phyloP scores from a whole-genome alignment of 2,329 filamentous ascomycete genomes.

The Stagonosporopsis rhizophila region DNA sequence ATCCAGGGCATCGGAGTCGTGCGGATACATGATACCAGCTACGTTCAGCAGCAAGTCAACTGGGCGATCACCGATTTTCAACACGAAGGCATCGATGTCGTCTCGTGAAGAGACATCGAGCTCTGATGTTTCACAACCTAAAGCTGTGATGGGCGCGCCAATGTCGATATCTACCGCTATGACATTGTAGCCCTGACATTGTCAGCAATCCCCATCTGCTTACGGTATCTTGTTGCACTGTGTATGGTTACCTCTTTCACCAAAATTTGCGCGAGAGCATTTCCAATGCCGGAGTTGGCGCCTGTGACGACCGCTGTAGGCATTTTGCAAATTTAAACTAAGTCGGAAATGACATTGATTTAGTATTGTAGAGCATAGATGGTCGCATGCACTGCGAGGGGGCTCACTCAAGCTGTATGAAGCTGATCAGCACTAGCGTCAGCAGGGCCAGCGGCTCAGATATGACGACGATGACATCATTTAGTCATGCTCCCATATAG shows the following conservation, averaged over 20 bases:
- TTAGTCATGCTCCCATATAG: background rate
- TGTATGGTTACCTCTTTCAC: constrained; percentile 31
- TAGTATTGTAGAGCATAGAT: background rate
- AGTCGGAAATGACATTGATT: background rate
- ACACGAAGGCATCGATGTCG: constrained; percentile 46
- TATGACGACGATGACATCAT: constrained; percentile 3
- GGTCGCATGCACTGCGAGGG: background rate
- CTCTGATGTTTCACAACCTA: constrained; percentile 40
- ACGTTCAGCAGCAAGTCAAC: constrained; percentile 51
- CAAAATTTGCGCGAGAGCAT: constrained; percentile 45
- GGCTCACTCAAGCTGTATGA: background rate
- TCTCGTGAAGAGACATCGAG: constrained; percentile 47
- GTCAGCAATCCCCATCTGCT: background rate
- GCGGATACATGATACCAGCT: constrained; percentile 46
- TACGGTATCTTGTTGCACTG: background rate
- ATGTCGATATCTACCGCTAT: constrained; percentile 41
- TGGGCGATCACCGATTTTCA: constrained; percentile 36
- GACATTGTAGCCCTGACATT: constrained; percentile 40
- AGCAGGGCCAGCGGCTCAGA: background rate
- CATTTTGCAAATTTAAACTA: background rate
- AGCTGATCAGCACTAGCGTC: too few relatives aligned
- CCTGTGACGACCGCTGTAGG: constrained; percentile 52
- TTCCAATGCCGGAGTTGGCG: constrained; percentile 52
- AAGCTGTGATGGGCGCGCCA: constrained; percentile 39
- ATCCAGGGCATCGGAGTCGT: constrained; percentile 44